Evolutionary conservation across 2,329 filamentous ascomycete genomes (phyloP).

Genomic region (Xylaria sp.): DNA sequence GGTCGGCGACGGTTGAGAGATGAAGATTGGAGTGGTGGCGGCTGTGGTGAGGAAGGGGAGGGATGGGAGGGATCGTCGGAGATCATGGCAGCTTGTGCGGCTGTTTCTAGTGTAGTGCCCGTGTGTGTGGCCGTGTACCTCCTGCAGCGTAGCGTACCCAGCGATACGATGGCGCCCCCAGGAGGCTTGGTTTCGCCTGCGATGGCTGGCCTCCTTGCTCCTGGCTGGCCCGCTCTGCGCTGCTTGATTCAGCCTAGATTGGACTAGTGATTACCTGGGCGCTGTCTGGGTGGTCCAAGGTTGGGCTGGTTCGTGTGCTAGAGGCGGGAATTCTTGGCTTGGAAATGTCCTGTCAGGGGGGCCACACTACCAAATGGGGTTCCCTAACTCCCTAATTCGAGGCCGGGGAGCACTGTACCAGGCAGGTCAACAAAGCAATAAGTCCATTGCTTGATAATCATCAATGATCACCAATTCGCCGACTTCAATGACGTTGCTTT

Average conservation of each 20-base stretch:
- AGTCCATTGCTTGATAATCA: conserved; percentile 36
- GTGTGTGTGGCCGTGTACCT: background rate
- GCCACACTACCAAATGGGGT: background rate
- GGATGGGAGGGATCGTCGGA: conserved; percentile 40
- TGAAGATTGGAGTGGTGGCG: conserved; percentile 34
- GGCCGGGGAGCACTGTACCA: conserved; percentile 5
- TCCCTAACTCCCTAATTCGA: background rate
- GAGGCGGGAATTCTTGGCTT: conserved; percentile 22
- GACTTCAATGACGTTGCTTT: conserved; percentile 3
- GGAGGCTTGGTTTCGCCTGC: conserved; percentile 3
- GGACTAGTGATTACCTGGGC: background rate
- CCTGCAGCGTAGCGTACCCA: background rate
- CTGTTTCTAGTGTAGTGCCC: conserved; percentile 25
- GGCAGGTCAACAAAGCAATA: conserved; percentile 9
- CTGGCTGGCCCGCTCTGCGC: conserved; percentile 13
- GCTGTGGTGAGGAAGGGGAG: conserved; percentile 42
- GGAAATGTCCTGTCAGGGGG: conserved; percentile 11
- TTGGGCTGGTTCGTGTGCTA: conserved; percentile 12
- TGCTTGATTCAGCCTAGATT: conserved; percentile 8
- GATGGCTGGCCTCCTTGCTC: background rate
- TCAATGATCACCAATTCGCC: conserved; percentile 25
- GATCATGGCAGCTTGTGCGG: conserved; percentile 36
- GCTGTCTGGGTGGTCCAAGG: background rate
- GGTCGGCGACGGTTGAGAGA: conserved; percentile 38
- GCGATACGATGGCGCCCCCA: conserved; percentile 29